Conservation (phyloP, 345 rosid genomes). For the Punica granatum region DNA sequence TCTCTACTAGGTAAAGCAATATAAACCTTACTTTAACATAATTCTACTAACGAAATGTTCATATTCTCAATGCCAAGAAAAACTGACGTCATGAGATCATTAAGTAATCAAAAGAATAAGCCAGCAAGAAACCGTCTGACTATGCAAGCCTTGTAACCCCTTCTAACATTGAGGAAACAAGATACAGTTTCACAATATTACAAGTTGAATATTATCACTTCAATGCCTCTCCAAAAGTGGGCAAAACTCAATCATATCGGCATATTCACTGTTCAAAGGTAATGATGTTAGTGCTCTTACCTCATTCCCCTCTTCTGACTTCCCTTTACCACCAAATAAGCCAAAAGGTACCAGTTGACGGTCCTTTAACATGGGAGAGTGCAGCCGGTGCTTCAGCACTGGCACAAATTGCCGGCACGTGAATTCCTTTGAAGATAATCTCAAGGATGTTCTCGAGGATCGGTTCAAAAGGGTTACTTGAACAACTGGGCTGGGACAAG, state of each 20-base stretch:
- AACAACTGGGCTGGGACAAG: slow-evolving; percentile 1
- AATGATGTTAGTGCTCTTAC: slow-evolving; percentile 12
- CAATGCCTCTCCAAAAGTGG: not conserved
- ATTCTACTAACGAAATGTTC: not conserved
- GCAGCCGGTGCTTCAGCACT: slow-evolving; percentile 15
- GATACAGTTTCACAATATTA: not conserved
- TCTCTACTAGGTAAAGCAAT: not conserved
- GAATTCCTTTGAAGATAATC: slow-evolving; percentile 7
- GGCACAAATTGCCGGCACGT: slow-evolving; percentile 16
- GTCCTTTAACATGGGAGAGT: slow-evolving; percentile 13
- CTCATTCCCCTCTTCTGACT: slow-evolving; percentile 36
- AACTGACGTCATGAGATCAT: not conserved
- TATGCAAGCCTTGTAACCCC: not conserved
- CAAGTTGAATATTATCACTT: not conserved
- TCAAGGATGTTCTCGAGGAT: not conserved
- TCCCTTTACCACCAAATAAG: slow-evolving; percentile 60
- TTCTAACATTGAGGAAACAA: not conserved
- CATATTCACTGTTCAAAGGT: not conserved
- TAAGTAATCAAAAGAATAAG: not conserved
- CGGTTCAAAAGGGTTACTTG: slow-evolving; percentile 4
- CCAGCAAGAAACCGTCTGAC: not conserved
- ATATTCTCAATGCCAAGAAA: not conserved
- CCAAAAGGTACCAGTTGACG: slow-evolving; percentile 30
- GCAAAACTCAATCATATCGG: not conserved
- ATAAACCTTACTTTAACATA: not conserved